Conservation (phyloP, 257 asterid genomes). For the Solanum neorickii region DNA sequence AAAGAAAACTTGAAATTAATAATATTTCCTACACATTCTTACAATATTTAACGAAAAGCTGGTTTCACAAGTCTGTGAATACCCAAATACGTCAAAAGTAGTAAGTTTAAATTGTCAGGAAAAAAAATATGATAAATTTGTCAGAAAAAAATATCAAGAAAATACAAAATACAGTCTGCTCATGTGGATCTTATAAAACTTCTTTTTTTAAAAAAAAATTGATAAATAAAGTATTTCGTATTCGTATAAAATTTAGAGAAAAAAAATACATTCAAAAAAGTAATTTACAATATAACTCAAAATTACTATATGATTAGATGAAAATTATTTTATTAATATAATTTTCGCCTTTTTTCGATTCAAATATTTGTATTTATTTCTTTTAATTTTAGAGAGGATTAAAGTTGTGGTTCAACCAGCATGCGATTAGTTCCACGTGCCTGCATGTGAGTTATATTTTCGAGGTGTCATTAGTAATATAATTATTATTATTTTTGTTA, state of each 20-base stretch:
- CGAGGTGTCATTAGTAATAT: not conserved
- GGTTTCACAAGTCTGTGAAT: not conserved
- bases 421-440: conserved; percentile 23
- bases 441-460: conserved; percentile 13
- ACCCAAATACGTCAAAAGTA: not conserved
- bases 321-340: too few relatives aligned
- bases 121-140: not conserved
- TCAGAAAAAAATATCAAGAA: not conserved
- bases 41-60: not conserved
- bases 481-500: not conserved
- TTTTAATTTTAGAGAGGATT: not conserved
- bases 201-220: too few relatives aligned
- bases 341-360: not conserved
- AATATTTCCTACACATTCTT: not conserved
- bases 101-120: not conserved
- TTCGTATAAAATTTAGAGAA: not conserved
- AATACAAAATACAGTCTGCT: not conserved
- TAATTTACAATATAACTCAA: too few relatives aligned
- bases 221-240: too few relatives aligned
- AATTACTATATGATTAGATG: too few relatives aligned
- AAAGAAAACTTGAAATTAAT: not conserved
- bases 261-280: too few relatives aligned
- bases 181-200: not conserved
- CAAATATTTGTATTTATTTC: not conserved
- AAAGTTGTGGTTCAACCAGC: conserved; percentile 8